Evolutionary conservation across 495 filamentous ascomycete genomes (phyloP).

Genomic region (Hypomontagnella submonticulosa): DNA sequence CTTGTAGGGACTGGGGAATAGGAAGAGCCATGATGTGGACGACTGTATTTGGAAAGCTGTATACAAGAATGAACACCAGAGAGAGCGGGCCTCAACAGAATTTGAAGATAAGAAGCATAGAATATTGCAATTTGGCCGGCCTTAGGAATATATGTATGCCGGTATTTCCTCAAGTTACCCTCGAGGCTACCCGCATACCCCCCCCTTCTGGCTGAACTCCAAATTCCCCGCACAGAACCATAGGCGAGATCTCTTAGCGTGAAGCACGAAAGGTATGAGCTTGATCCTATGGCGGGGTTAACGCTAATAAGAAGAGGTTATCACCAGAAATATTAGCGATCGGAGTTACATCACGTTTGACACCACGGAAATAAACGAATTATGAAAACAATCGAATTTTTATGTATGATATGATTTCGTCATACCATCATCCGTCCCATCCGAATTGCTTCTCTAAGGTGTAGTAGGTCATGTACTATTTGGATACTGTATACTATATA

Average conservation of each 20-base stretch:
- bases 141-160: slow-evolving; percentile 12
- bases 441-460: too few relatives aligned
- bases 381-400: too few relatives aligned
- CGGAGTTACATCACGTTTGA: too few relatives aligned
- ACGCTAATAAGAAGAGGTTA: slow-evolving; percentile 28
- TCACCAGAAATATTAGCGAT: slow-evolving; percentile 7
- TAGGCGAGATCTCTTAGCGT: background rate
- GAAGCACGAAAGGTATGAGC: background rate
- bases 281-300: slow-evolving; percentile 14
- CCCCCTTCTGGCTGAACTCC: slow-evolving; percentile 37
- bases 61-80: background rate
- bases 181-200: slow-evolving; percentile 1
- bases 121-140: background rate
- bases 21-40: slow-evolving; percentile 21
- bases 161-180: slow-evolving; percentile 3
- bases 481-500: too few relatives aligned
- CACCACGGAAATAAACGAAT: too few relatives aligned
- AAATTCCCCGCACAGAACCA: slow-evolving; percentile 16
- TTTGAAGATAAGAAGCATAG: background rate
- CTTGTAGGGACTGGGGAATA: slow-evolving; percentile 47
- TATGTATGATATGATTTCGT: too few relatives aligned
- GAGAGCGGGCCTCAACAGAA: too few relatives aligned
- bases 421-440: too few relatives aligned
- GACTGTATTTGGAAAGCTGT: background rate
- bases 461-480: too few relatives aligned